phyloP scores from a whole-genome alignment of 352 stramenopile species.

The Pythium apleroticum region DNA sequence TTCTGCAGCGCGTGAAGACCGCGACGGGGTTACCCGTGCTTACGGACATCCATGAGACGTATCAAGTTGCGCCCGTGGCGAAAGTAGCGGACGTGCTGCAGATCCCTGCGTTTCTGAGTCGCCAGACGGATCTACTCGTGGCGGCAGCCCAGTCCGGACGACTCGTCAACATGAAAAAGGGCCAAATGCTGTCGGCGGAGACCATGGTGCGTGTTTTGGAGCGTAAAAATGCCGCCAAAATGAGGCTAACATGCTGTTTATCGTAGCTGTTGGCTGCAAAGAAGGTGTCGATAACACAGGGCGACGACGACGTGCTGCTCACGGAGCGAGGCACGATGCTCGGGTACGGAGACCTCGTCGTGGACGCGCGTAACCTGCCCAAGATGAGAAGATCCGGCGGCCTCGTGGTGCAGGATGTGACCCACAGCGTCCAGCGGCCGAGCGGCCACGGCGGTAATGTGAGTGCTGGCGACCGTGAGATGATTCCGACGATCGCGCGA shows the following conservation, averaged over 20 bases:
- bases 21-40: conserved; percentile 71
- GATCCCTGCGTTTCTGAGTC: conserved; percentile 87
- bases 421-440: conserved; percentile 79
- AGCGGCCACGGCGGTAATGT: conserved; percentile 49
- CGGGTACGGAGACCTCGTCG: conserved; percentile 85
- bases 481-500: conserved; percentile 82
- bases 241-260: background rate
- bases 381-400: conserved; percentile 60
- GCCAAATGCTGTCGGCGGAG: conserved; percentile 83
- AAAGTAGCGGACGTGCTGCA: conserved; percentile 81
- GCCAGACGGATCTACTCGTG: conserved; percentile 87
- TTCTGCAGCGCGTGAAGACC: conserved; percentile 77
- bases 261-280: conserved; percentile 69
- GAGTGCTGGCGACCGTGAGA: conserved; percentile 72
- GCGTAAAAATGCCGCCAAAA: background rate
- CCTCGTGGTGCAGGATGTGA: conserved; percentile 86
- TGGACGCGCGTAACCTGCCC: conserved; percentile 79
- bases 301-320: conserved; percentile 72
- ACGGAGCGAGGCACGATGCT: conserved; percentile 89
- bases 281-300: conserved; percentile 63
- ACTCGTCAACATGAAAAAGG: conserved; percentile 89
- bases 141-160: conserved; percentile 67
- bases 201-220: conserved; percentile 54
- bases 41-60: conserved; percentile 86
- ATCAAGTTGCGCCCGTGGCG: conserved; percentile 69